phyloP scores from a whole-genome alignment of 225 moss, liverwort and hornwort species.

The Straminergon stramineum region DNA sequence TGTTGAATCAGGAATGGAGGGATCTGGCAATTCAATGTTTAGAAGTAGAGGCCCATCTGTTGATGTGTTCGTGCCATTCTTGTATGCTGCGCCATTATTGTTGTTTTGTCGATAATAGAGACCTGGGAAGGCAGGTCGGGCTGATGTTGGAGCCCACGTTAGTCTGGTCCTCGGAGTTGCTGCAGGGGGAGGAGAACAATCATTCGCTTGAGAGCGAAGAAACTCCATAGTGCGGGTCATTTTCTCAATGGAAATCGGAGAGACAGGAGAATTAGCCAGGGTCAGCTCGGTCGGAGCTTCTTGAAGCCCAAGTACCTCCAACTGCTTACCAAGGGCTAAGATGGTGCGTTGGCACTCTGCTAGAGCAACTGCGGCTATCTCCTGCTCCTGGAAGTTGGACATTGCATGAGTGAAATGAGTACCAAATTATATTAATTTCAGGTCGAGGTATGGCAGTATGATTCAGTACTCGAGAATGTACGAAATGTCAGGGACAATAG shows the following conservation, averaged over 20 bases:
- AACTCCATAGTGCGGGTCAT: slow-evolving; percentile 26
- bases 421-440: neutral
- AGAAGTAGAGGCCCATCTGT: slow-evolving; percentile 3
- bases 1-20: neutral
- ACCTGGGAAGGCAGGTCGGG: slow-evolving; percentile 13
- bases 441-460: neutral
- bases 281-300: slow-evolving; percentile 4
- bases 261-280: neutral
- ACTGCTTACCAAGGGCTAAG: slow-evolving; percentile 46
- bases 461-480: neutral
- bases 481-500: neutral
- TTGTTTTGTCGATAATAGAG: slow-evolving; percentile 22
- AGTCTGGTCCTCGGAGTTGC: slow-evolving; percentile 14
- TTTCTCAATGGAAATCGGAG: slow-evolving; percentile 20
- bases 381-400: slow-evolving; percentile 25
- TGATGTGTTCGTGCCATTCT: neutral
- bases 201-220: slow-evolving; percentile 26
- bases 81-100: neutral
- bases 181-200: neutral
- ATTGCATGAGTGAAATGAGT: neutral
- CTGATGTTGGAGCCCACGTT: slow-evolving; percentile 14
- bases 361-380: slow-evolving; percentile 31
- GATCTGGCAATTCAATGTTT: slow-evolving; percentile 1
- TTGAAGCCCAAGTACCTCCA: slow-evolving; percentile 33
- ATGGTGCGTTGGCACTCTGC: slow-evolving; percentile 50